Percentiles rank a stretch among this genome's conserved stretches.
These are phyloP conservation scores for Dothiorella sarmentorum DNA, from an alignment of 2,329 filamentous ascomycete species.

Conservation along the genomic window DNA sequence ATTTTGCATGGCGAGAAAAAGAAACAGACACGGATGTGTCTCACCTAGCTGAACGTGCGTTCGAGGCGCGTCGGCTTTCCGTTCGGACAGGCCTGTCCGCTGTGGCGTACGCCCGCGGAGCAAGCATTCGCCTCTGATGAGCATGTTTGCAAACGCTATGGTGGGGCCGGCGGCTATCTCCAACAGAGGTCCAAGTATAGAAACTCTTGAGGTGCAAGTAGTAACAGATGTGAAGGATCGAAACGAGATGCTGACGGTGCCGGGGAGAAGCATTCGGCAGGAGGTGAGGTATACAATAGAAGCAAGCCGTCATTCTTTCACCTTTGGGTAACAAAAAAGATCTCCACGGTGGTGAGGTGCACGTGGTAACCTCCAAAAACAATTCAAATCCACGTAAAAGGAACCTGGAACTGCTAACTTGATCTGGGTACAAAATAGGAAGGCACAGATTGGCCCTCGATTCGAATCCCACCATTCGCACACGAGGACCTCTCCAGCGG, in stretches of 20 bases:
- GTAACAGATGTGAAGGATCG: background rate
- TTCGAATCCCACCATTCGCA: too few species aligned
- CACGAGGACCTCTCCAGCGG: too few species aligned
- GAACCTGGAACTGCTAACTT: too few species aligned
- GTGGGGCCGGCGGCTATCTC: background rate
- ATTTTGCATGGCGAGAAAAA: background rate
- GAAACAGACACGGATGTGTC: background rate
- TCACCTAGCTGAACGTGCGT: background rate
- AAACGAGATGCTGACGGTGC: background rate
- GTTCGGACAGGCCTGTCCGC: background rate
- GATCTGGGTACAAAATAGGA: too few species aligned
- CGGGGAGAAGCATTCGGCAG: too few species aligned
- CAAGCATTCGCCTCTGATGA: background rate
- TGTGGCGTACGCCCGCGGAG: background rate
- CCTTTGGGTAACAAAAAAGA: too few species aligned
- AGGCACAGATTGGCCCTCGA: too few species aligned
- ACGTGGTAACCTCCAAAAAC: too few species aligned
- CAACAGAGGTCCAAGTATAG: background rate
- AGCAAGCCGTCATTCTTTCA: too few species aligned
- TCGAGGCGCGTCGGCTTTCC: background rate
- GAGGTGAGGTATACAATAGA: too few species aligned
- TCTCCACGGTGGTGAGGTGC: too few species aligned
- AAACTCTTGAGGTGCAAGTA: background rate
- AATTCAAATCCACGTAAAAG: too few species aligned
- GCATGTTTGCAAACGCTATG: background rate